Percentiles rank a stretch among this genome's conserved stretches.
These are phyloP conservation scores for Colletotrichum sp. DNA, from an alignment of 2,329 filamentous ascomycete genomes.

Conservation along the genomic window DNA sequence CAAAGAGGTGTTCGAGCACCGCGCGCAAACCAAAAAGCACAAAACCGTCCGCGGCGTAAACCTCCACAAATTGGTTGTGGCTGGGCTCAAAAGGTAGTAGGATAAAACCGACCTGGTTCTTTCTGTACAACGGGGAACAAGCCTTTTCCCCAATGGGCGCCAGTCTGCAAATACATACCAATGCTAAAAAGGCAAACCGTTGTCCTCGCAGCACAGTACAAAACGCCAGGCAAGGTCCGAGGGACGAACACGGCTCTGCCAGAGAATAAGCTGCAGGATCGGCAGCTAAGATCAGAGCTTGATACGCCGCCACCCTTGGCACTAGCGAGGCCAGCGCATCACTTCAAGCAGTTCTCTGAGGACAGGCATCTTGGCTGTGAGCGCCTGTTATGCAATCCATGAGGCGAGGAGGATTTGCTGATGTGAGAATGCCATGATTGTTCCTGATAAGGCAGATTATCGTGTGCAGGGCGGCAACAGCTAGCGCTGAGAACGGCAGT, in stretches of 20 bases:
- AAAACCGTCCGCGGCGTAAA: not conserved
- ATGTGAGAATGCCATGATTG: not conserved
- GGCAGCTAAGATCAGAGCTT: constrained; percentile 10
- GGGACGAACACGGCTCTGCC: not conserved
- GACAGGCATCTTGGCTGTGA: not conserved
- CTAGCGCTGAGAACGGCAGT: not conserved
- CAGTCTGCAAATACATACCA: not conserved
- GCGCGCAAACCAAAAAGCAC: not conserved
- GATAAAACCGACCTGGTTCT: not conserved
- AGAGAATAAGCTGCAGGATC: not conserved
- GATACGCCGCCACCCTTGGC: constrained; percentile 1
- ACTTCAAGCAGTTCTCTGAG: not conserved
- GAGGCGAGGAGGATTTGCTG: not conserved
- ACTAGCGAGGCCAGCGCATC: not conserved
- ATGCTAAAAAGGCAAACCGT: not conserved
- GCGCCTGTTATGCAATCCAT: not conserved
- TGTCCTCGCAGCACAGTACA: not conserved
- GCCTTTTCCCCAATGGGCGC: not conserved
- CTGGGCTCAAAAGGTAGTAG: not conserved
- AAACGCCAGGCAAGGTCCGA: not conserved
- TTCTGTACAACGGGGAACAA: not conserved
- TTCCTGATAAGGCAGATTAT: not conserved
- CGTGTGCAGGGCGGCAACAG: not conserved
- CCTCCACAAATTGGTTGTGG: too few relatives aligned
- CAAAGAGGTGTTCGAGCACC: constrained; percentile 6